Evolutionary conservation across 176 grass and related monocot genomes (phyloP), one percentile per base, ranked within the genome.

Genomic region (Phoenix dactylifera): DNA sequence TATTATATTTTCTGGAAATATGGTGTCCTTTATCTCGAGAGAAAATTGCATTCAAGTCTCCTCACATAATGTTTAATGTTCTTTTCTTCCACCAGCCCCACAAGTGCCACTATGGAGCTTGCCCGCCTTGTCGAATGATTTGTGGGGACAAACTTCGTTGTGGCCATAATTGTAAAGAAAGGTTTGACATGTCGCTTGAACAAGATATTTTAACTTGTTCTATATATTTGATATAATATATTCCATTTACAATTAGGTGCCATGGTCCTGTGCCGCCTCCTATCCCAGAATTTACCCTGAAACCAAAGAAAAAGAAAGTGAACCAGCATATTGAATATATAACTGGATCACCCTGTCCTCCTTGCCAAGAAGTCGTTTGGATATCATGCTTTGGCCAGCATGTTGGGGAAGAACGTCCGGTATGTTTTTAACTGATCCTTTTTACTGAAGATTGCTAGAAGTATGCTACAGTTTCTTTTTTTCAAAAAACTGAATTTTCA

Each of bases 71-170:
- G 9, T 44, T 44, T 44, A 10, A 44, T 10, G 39, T 67, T 24
- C 59, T 56, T 66, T 78, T 67, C 59, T 83, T 79, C 54, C 29
- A 28, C 26, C 75, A 96, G 92, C 75, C 78, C 16, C 92, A 96
- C 73, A 96, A 96, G 76, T 90, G 92, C 80, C 92, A 96, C 73
- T 96, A 90, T 72, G 92, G 92, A 77, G 86, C 80, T 48, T 96
- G 92, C 69, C 92, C 86, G 57, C 92, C 92, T 70, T 96, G 87
- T 74, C 83, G 80, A 85, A 77, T 96, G 64, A 71, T 71, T 57
- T 96, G 92, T 1, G 77, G 81, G 28, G 92, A 90, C 57, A 72
- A 80, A 61, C 48, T 87, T 77, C 72, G 83, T 80, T 96, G 92
- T 81, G 86, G 86, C 5, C 92, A 96, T 77, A 85, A 25, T 50